Conservation (phyloP, 176 grass and related monocot species). For the Cymbopogon citratus region DNA sequence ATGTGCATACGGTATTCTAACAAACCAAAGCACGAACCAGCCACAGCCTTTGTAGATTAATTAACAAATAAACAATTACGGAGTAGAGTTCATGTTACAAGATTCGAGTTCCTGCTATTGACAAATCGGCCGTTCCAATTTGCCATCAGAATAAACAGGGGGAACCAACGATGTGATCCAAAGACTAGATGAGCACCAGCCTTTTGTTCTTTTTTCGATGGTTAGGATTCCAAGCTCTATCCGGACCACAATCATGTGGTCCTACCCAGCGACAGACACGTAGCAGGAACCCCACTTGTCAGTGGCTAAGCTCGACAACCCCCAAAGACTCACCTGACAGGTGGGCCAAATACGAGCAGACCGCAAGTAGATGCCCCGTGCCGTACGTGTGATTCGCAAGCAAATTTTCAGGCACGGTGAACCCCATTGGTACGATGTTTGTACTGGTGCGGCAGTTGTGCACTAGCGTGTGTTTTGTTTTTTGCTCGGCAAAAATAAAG, state of each 20-base stretch:
- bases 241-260: slow-evolving; percentile 21
- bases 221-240: slow-evolving; percentile 34
- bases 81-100: slow-evolving; percentile 30
- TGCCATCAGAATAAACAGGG: background rate
- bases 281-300: background rate
- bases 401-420: background rate
- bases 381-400: background rate
- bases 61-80: background rate
- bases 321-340: background rate
- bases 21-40: background rate
- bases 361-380: background rate
- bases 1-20: background rate
- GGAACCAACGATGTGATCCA: background rate
- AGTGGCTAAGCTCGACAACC: background rate
- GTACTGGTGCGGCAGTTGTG: background rate
- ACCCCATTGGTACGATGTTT: background rate
- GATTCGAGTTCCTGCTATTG: slow-evolving; percentile 3
- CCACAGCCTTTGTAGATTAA: background rate
- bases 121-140: background rate
- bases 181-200: background rate
- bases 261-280: slow-evolving; percentile 9
- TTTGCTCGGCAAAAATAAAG: background rate
- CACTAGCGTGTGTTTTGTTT: background rate
- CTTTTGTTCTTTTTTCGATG: background rate
- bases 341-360: background rate